Percentiles rank a stretch among this genome's conserved stretches.
Evolutionary conservation across 768 basidiomycete genomes (phyloP).

Genomic region (Hydnum rufescens): DNA sequence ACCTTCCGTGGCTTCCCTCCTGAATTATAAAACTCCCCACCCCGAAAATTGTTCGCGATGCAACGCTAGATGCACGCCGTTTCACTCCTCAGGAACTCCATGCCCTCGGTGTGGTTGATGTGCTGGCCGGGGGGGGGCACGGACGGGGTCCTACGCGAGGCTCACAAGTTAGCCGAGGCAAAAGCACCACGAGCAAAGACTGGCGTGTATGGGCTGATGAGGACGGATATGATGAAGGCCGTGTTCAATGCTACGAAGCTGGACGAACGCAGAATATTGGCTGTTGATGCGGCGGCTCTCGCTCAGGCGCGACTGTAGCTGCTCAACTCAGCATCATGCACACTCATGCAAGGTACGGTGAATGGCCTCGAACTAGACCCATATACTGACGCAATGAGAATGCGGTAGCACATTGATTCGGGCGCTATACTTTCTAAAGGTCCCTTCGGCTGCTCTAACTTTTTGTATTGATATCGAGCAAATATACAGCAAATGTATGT

Average conservation of each 20-base stretch:
- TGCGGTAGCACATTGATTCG: too few relatives aligned
- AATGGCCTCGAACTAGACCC: too few relatives aligned
- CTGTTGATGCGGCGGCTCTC: background rate
- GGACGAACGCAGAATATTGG: background rate
- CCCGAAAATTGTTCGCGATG: slow-evolving; percentile 18
- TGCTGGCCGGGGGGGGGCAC: slow-evolving; percentile 16
- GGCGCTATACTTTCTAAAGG: too few relatives aligned
- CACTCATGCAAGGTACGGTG: too few relatives aligned
- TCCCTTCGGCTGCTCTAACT: too few relatives aligned
- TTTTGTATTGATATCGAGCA: too few relatives aligned
- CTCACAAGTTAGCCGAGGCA: slow-evolving; percentile 8
- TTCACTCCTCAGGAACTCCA: slow-evolving; percentile 22
- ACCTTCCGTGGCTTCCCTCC: slow-evolving; percentile 17
- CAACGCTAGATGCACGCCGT: slow-evolving; percentile 18
- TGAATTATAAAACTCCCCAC: slow-evolving; percentile 16
- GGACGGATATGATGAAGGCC: slow-evolving; percentile 4
- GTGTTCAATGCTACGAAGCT: background rate
- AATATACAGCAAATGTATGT: too few relatives aligned
- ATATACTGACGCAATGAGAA: too few relatives aligned
- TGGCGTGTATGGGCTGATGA: slow-evolving; percentile 12
- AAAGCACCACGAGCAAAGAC: slow-evolving; percentile 6
- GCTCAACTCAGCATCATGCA: too few relatives aligned
- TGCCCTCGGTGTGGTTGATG: slow-evolving; percentile 18
- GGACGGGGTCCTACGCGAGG: slow-evolving; percentile 10
- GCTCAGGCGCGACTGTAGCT: too few relatives aligned